Conservation (phyloP, 257 asterid species). For the Ballota nigra region DNA sequence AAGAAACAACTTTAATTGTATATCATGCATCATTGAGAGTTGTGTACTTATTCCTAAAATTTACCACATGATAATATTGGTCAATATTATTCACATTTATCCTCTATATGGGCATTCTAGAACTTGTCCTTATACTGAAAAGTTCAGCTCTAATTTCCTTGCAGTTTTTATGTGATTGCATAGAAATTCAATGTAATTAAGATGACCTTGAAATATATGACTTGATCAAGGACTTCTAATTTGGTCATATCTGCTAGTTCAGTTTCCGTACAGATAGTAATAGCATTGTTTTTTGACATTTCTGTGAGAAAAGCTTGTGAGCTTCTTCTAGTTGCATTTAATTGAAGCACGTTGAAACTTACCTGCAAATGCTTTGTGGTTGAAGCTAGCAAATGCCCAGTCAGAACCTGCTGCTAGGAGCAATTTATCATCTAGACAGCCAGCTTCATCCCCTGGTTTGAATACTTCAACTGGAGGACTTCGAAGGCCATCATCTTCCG, state of each 20-base stretch:
- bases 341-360: not conserved
- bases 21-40: conserved; percentile 4
- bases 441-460: conserved; percentile 56
- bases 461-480: conserved; percentile 67
- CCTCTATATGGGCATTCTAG: not conserved
- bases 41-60: not conserved
- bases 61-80: not conserved
- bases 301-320: not conserved
- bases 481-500: conserved; percentile 88
- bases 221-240: not conserved
- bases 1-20: not conserved
- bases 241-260: conserved; percentile 14
- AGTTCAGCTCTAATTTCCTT: not conserved
- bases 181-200: not conserved
- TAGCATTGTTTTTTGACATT: not conserved
- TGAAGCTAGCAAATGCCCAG: conserved; percentile 85
- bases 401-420: conserved; percentile 60
- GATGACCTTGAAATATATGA: not conserved
- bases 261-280: not conserved
- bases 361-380: conserved; percentile 28
- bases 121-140: not conserved
- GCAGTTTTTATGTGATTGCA: not conserved
- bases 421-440: conserved; percentile 60
- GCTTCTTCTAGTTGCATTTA: not conserved
- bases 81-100: not conserved